Conservation (phyloP, 768 basidiomycete species). For the Saitozyma sp. region DNA sequence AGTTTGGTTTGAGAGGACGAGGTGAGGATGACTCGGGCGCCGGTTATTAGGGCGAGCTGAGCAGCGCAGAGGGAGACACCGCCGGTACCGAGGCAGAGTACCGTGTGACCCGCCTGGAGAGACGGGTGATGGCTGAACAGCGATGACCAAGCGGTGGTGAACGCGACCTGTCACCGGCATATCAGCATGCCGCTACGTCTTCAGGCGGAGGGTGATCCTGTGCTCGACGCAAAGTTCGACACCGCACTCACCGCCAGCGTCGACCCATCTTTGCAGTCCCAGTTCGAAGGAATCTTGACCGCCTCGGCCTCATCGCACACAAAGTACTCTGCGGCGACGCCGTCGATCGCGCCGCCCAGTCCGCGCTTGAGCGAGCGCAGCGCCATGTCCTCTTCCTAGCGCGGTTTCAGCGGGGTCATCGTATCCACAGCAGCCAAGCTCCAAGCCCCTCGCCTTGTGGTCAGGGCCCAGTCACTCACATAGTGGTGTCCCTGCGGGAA, state of each 20-base stretch:
- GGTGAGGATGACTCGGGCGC: constrained; percentile 66
- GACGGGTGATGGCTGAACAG: constrained; percentile 53
- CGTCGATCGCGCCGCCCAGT: constrained; percentile 43
- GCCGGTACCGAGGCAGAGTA: constrained; percentile 52
- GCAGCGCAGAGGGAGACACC: constrained; percentile 57
- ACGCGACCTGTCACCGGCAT: constrained; percentile 52
- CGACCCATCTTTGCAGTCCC: constrained; percentile 66
- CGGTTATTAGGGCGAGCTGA: constrained; percentile 64
- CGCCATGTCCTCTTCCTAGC: constrained; percentile 41
- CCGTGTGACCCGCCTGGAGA: constrained; percentile 63
- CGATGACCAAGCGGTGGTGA: constrained; percentile 66
- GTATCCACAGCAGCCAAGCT: not conserved
- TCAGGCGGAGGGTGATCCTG: not conserved
- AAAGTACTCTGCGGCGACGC: constrained; percentile 45
- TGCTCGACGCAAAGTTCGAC: not conserved
- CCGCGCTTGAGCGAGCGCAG: constrained; percentile 30
- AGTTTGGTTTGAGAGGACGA: constrained; percentile 68
- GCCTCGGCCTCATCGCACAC: constrained; percentile 51
- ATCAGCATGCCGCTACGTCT: not conserved
- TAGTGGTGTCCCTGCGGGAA: constrained; percentile 42
- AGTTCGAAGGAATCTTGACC: constrained; percentile 62
- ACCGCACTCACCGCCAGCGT: constrained; percentile 59
- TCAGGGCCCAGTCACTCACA: constrained; percentile 12
- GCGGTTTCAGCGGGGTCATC: not conserved
- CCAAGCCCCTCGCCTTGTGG: not conserved